Evolutionary conservation across 331 rosid genomes (phyloP), one percentile per base, ranked within the genome.

Genomic region (Quercus lobata): DNA sequence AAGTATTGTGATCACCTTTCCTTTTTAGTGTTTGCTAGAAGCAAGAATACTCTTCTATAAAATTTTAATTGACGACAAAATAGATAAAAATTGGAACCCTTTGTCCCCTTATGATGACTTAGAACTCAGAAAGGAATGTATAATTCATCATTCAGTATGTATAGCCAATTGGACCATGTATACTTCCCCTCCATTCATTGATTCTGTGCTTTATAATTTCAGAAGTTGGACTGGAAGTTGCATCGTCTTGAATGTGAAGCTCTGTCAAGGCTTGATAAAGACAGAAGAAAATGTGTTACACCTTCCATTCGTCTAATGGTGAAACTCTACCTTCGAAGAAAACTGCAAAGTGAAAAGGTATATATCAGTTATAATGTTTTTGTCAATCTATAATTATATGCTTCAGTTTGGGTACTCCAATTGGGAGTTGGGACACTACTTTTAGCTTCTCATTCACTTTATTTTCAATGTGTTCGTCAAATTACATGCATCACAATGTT

Each of bases 171-270:
- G 58, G 7, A 8, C 52, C 2, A 32, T 65, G 56, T 70, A 27
- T 65, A 4, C 16, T 35, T 58, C 35, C 80, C 60, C 22, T 46
- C 11, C 76, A 22, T 63, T 18, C 74, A 70, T 56, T 63, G 75
- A 21, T 69, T 69, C 2, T 19, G 3, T 81, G 69, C 62, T 79
- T 81, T 69, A 3, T 80, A 75, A 73, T 75, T 61, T 72, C 83
- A 95, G 97, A 93, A 84, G 85, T 86, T 82, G 30, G 99, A 90
- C 52, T 95, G 97, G 99, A 89, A 90, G 76, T 83, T 92, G 85
- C 99, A 95, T 85, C 97, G 93, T 76, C 88, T 95, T 75, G 99
- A 95, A 85, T 95, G 99, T 73, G 85, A 84, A 49, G 92, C 82
- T 71, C 92, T 95, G 27, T 86, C 91, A 4, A 90, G 87, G 86